Conservation (phyloP, 2,329 filamentous ascomycete species). For the Chaetomiaceae sp. region DNA sequence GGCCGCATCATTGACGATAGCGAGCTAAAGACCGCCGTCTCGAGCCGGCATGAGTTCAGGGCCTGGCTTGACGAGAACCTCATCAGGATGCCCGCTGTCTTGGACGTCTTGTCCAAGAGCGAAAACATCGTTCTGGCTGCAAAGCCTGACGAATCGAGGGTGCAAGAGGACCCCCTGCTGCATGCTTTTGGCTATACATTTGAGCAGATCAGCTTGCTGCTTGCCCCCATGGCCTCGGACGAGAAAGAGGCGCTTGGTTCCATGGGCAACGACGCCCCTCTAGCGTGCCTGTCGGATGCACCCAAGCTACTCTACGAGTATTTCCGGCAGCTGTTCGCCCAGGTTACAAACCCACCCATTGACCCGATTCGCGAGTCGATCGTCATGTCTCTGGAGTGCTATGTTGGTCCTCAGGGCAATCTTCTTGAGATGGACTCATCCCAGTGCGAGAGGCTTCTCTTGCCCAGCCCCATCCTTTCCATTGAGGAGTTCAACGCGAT, state of each 20-base stretch:
- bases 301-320: constrained; percentile 91
- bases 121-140: constrained; percentile 58
- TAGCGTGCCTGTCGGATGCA: constrained; percentile 86
- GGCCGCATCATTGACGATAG: constrained; percentile 92
- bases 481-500: constrained; percentile 87
- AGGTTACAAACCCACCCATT: constrained; percentile 96
- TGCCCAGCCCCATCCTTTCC: constrained; percentile 84
- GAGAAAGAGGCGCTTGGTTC: constrained; percentile 96
- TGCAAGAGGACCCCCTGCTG: constrained; percentile 81
- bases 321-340: constrained; percentile 95
- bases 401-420: constrained; percentile 93
- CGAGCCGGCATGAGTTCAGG: constrained; percentile 82
- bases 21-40: constrained; percentile 84
- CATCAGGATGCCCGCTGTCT: constrained; percentile 72
- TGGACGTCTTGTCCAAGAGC: constrained; percentile 57
- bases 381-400: constrained; percentile 96
- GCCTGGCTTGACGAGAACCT: constrained; percentile 84
- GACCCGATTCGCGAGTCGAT: constrained; percentile 96
- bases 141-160: constrained; percentile 61
- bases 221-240: constrained; percentile 93
- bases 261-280: constrained; percentile 94
- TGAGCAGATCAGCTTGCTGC: constrained; percentile 86
- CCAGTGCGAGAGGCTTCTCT: constrained; percentile 79
- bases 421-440: constrained; percentile 87
- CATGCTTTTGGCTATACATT: constrained; percentile 91